These are phyloP conservation scores for Pyrenophora graminea DNA, from an alignment of 2,329 filamentous ascomycete species.

Conservation along the genomic window DNA sequence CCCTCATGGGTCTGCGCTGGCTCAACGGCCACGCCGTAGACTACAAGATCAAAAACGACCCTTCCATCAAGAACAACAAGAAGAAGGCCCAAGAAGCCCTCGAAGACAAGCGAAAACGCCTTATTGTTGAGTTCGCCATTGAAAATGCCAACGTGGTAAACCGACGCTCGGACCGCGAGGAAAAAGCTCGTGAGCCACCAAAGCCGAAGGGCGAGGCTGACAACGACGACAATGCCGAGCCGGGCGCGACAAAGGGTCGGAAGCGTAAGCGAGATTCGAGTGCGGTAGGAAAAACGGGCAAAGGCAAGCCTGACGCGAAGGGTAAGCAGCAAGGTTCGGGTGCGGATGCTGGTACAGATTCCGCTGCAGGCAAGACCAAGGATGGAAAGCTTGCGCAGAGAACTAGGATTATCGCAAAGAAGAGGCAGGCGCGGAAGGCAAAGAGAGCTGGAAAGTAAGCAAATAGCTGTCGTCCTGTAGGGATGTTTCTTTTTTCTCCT, in stretches of 20 bases:
- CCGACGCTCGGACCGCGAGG: slow-evolving; percentile 69
- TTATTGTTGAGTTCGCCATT: slow-evolving; percentile 97
- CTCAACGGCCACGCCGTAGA: slow-evolving; percentile 76
- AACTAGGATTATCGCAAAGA: slow-evolving; percentile 83
- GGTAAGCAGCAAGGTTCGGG: slow-evolving; percentile 23
- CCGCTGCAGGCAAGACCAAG: slow-evolving; percentile 15
- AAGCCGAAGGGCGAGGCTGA: slow-evolving; percentile 25
- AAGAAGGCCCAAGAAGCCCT: slow-evolving; percentile 48
- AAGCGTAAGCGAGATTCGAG: slow-evolving; percentile 48
- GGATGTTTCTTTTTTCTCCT: too few species aligned
- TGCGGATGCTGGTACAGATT: slow-evolving; percentile 17
- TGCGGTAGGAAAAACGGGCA: slow-evolving; percentile 10
- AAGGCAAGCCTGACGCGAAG: slow-evolving; percentile 20
- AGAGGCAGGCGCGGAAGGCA: slow-evolving; percentile 71
- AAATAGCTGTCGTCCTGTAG: too few species aligned
- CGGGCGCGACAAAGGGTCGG: slow-evolving; percentile 28
- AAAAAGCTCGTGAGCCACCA: slow-evolving; percentile 56
- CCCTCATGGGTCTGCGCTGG: slow-evolving; percentile 92
- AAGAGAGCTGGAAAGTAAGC: slow-evolving; percentile 60
- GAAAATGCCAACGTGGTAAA: slow-evolving; percentile 97
- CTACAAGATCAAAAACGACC: slow-evolving; percentile 55
- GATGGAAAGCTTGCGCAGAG: slow-evolving; percentile 61
- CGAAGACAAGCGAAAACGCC: slow-evolving; percentile 80
- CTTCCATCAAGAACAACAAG: slow-evolving; percentile 44
- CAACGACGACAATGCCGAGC: slow-evolving; percentile 12